phyloP scores from a whole-genome alignment of 108 stramenopile genomes.

The Bacterosira constricta region DNA sequence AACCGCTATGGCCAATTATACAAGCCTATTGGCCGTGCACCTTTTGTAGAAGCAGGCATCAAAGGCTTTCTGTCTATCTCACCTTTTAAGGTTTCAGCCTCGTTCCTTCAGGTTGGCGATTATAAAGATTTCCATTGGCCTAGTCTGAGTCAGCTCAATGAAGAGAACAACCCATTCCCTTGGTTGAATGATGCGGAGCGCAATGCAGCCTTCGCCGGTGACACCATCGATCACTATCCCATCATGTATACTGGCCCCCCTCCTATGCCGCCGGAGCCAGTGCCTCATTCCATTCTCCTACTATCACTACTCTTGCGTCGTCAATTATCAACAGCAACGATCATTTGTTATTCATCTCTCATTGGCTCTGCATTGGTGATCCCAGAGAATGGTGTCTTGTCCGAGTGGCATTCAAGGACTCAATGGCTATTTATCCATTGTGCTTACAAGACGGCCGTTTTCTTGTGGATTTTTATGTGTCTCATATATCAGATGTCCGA shows the following conservation, averaged over 20 bases:
- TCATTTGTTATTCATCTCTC: constrained; percentile 13
- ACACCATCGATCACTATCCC: not conserved
- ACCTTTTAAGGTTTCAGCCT: not conserved
- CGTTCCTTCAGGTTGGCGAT: not conserved
- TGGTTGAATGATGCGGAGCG: not conserved
- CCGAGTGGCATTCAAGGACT: not conserved
- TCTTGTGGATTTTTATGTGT: not conserved
- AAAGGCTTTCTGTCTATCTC: constrained; percentile 2
- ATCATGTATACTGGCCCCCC: not conserved
- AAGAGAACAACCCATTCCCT: constrained; percentile 1
- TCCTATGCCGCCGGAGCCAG: not conserved
- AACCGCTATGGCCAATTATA: not conserved
- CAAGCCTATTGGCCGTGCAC: not conserved
- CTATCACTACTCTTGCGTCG: not conserved
- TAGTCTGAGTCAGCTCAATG: constrained; percentile 1
- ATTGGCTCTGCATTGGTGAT: not conserved
- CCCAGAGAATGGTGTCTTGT: not conserved
- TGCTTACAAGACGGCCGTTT: not conserved
- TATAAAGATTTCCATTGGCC: constrained; percentile 2
- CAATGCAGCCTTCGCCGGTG: not conserved
- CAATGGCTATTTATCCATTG: not conserved
- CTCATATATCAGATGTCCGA: not conserved
- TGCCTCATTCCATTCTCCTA: not conserved
- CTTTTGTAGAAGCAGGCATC: constrained; percentile 9
- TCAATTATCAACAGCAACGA: not conserved